phyloP scores from a whole-genome alignment of 768 basidiomycete genomes.

The Boletales sp. region DNA sequence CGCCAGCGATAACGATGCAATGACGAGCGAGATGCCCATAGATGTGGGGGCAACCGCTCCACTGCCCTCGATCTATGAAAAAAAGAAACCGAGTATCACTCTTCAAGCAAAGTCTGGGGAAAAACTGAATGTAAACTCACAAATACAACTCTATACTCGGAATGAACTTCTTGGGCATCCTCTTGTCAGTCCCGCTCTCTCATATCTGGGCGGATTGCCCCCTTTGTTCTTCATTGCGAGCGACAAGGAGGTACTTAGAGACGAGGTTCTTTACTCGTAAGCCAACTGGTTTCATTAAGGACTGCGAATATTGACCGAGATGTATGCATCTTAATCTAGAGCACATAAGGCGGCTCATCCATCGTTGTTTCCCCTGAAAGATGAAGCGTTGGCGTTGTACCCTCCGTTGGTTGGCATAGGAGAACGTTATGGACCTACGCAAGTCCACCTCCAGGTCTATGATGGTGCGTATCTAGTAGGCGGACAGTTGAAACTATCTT shows the following conservation, averaged over 20 bases:
- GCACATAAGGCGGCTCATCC: conserved; percentile 94
- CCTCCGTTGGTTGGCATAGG: conserved; percentile 56
- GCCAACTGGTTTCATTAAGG: conserved; percentile 23
- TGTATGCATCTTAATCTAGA: conserved; percentile 32
- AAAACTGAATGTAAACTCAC: conserved; percentile 51
- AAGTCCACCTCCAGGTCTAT: conserved; percentile 91
- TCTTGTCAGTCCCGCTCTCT: conserved; percentile 74
- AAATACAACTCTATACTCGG: conserved; percentile 83
- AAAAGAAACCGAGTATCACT: conserved; percentile 42
- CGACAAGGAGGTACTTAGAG: conserved; percentile 87
- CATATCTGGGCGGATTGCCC: conserved; percentile 87
- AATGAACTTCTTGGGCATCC: conserved; percentile 79
- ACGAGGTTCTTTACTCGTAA: conserved; percentile 86
- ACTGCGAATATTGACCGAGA: not conserved
- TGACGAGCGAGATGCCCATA: conserved; percentile 34
- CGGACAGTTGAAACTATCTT: conserved; percentile 12
- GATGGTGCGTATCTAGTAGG: conserved; percentile 52
- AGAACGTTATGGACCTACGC: conserved; percentile 52
- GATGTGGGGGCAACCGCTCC: conserved; percentile 49
- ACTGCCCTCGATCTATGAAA: conserved; percentile 36
- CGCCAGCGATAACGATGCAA: conserved; percentile 5
- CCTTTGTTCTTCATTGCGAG: conserved; percentile 83
- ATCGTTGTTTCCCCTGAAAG: conserved; percentile 51
- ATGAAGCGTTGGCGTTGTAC: conserved; percentile 48
- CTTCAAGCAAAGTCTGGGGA: conserved; percentile 50